Evolutionary conservation across 139 green algal species (phyloP), one percentile per base, ranked within the genome.

Genomic region (Chlamydomonas sp.): DNA sequence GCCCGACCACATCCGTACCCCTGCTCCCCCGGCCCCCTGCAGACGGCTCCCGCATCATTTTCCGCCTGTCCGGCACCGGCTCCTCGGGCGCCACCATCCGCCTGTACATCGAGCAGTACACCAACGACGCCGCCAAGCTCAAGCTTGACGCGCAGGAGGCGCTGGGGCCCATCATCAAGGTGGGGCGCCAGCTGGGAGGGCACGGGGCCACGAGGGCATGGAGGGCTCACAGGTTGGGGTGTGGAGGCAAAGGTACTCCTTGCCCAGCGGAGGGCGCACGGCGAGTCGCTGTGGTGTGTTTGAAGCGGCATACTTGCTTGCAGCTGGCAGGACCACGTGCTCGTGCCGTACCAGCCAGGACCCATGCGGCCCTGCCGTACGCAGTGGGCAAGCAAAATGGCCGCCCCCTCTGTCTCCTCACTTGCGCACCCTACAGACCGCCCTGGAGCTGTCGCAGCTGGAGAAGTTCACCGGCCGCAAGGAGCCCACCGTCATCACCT

Each of bases 21-120:
- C 18, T 49, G 67, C 15, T 18, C 2, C 82, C 7, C 8, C 61
- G 4, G 10, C 7, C 16, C 9, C 61, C 7, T 89, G 78, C 88
- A 75, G 98, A 99, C 86, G 97, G 97, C 89, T 97, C 93, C 3
- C 94, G 98, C 80, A 98, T 99, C 91, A 98, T 99, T 89, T 99
- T 99, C 96, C 93, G 97, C 66, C 93, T 99, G 79, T 97, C 94
- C 1, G 97, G 97, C 80, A 99, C 97, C 9, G 97, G 97, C 79
- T 98, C 95, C 68, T 90, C 91, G 66, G 98, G 98, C 31, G 97
- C 98, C 78, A 99, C 98, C 83, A 96, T 99, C 85, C 94, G 98
- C 31, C 67, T 99, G 93, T 99, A 99, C 96, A 97, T 99, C 87
- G 98, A 99, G 96, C 95, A 99, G 90, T 99, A 98, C 95, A 96